Percentiles rank a stretch among this genome's conserved stretches.
Evolutionary conservation across 1,284 basidiomycete genomes (phyloP).

Genomic region (Ustilago nuda): DNA sequence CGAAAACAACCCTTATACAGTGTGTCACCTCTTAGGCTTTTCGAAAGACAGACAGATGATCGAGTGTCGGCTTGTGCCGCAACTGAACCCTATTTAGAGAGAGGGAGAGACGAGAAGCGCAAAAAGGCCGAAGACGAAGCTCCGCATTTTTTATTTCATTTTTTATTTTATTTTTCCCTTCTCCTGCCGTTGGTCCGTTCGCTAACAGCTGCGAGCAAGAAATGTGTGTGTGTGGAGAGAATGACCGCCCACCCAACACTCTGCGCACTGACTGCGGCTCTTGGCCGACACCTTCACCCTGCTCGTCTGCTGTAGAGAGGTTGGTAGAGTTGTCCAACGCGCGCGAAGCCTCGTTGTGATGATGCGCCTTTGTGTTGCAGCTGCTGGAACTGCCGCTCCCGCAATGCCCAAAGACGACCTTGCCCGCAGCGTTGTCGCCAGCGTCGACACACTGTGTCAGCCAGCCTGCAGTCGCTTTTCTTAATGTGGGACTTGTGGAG

Average conservation of each 20-base stretch:
- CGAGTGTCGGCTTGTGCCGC: background rate
- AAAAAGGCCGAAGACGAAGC: slow-evolving; percentile 3
- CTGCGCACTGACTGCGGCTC: slow-evolving; percentile 18
- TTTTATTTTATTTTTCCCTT: background rate
- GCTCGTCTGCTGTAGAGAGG: background rate
- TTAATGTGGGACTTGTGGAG: background rate
- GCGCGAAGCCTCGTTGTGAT: background rate
- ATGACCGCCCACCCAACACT: background rate
- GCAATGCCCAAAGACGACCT: slow-evolving; percentile 8
- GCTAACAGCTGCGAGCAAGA: background rate
- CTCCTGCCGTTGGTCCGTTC: slow-evolving; percentile 19
- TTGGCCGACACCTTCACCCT: slow-evolving; percentile 29
- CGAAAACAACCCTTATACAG: background rate
- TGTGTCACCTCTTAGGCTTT: background rate
- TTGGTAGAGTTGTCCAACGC: background rate
- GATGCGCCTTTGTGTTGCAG: background rate
- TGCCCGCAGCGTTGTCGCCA: background rate
- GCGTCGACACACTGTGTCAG: background rate
- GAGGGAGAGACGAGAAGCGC: background rate
- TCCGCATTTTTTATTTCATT: background rate
- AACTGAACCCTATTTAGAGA: background rate
- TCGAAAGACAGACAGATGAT: too few relatives aligned
- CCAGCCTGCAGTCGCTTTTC: too few relatives aligned
- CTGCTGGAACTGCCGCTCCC: slow-evolving; percentile 23
- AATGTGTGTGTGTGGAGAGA: background rate